Percentiles rank a stretch among this genome's conserved stretches.
These are phyloP conservation scores for Diaporthe destruens DNA, from an alignment of 2,329 filamentous ascomycete genomes.

Conservation along the genomic window DNA sequence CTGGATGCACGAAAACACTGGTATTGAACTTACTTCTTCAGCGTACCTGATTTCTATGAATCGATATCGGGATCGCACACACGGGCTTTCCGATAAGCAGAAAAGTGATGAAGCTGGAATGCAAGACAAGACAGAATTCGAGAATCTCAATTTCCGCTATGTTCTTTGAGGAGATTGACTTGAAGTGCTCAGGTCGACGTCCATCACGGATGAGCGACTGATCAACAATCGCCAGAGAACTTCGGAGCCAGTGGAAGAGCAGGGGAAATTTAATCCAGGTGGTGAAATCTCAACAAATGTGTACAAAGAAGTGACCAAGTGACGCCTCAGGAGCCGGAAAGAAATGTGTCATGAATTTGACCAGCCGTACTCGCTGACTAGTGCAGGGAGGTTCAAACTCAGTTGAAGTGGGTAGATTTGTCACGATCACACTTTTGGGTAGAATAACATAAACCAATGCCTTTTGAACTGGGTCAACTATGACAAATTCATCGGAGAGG, in stretches of 20 bases:
- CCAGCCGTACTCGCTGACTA: too few relatives aligned
- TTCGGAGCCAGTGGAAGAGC: too few relatives aligned
- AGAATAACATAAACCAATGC: background rate
- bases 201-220: background rate
- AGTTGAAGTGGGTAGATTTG: background rate
- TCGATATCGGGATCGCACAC: background rate
- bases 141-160: background rate
- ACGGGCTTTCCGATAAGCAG: background rate
- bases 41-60: background rate
- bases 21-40: background rate
- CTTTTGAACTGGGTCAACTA: background rate
- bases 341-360: too few relatives aligned
- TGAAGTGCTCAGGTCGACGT: background rate
- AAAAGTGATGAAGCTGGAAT: background rate
- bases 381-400: background rate
- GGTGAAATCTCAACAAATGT: background rate
- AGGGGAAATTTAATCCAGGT: too few relatives aligned
- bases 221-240: too few relatives aligned
- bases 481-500: background rate
- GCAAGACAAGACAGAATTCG: slow-evolving; percentile 15
- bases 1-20: background rate
- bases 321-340: too few relatives aligned
- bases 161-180: background rate
- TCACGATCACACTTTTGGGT: background rate
- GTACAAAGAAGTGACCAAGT: background rate